Base-by-base conservation (phyloP, 169 alveolate species). In the Miamiensis avidus region DNA sequence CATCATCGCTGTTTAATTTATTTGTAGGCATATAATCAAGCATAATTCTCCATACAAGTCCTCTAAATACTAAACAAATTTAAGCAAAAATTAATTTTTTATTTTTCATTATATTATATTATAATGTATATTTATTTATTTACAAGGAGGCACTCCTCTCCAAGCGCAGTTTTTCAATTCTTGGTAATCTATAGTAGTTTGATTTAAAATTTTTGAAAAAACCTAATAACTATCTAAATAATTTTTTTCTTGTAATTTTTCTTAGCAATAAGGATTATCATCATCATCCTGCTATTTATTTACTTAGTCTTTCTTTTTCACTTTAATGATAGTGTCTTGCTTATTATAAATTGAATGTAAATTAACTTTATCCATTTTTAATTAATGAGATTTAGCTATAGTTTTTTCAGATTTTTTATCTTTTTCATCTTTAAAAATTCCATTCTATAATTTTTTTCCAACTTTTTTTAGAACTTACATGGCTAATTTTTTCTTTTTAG, bases 1-100 rank as follows among this genome's bases (percentile, higher is more conserved):
- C 49, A 74, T 73, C 90, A 69, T 86, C 84, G 1, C 87, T 87
- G 74, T 29, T 34, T 64, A 79, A 81, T 31, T 82, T 86, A 75
- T 86, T 86, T 25, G 90, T 77, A 1, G 87, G 79, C 79, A 34
- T 31, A 49, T 86, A 86, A 31, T 86, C 79, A 6, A 86, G 34
- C 30, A 86, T 81, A 34, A 86, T 30, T 75, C 74, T 86, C 90
- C 90, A 86, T 0, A 86, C 90, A 1, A 74, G 75, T 25, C 81
- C 75, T 86, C 90, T 86, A 65, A 34, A 79, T 32, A 65, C 84
- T 79, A 29, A 29, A 73, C 1, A 73, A 11, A 49, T 49, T 11
- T 49, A 20, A n/a, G n/a, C n/a, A n/a, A n/a, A n/a, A n/a, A n/a
- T n/a, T n/a, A n/a, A n/a, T n/a, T n/a, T n/a, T n/a, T n/a, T n/a